phyloP scores from a whole-genome alignment of 495 filamentous ascomycete genomes.

The Rusavskia elegans region DNA sequence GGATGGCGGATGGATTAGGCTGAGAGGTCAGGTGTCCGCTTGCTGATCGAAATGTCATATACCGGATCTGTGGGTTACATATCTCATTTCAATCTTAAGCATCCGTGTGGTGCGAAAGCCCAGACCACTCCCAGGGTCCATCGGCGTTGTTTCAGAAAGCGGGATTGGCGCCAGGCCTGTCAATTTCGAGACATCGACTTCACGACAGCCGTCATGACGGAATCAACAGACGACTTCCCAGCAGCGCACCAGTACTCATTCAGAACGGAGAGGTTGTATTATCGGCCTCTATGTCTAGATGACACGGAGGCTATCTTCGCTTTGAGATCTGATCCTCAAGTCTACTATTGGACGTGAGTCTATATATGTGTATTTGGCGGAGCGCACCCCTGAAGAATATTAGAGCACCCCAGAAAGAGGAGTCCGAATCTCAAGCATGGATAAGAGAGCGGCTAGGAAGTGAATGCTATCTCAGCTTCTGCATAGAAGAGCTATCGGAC shows the following conservation, averaged over 20 bases:
- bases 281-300: neutral
- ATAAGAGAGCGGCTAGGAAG: neutral
- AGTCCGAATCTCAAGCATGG: neutral
- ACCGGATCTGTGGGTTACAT: neutral
- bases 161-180: neutral
- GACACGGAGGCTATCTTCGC: neutral
- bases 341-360: neutral
- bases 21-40: neutral
- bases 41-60: neutral
- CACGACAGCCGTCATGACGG: neutral
- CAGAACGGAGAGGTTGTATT: neutral
- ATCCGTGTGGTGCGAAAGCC: neutral
- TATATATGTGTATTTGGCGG: neutral
- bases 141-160: neutral
- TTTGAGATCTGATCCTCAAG: neutral
- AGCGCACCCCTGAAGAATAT: neutral
- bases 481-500: neutral
- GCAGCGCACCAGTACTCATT: neutral
- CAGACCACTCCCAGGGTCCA: neutral
- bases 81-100: neutral
- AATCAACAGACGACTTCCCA: neutral
- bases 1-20: neutral
- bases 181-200: neutral
- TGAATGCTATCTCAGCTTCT: neutral
- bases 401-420: neutral